These are phyloP conservation scores for Platanus orientalis DNA, from an alignment of 164 flowering plant species.

Conservation along the genomic window DNA sequence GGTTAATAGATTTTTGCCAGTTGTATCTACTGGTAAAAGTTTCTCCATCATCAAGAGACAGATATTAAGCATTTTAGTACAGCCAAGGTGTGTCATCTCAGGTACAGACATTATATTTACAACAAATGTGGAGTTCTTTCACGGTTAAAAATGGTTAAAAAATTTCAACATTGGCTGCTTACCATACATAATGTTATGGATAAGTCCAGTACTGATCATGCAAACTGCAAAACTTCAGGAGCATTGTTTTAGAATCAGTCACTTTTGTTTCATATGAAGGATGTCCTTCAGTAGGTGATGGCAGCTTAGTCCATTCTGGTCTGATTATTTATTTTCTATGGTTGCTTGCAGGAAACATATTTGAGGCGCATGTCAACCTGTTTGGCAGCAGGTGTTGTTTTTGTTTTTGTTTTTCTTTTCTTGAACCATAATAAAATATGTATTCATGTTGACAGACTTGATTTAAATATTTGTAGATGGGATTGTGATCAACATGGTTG, in stretches of 20 bases:
- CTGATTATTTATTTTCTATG: constrained; percentile 5
- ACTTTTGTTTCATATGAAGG: not conserved
- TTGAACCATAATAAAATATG: not conserved
- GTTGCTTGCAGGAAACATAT: constrained; percentile 69
- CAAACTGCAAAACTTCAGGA: no score
- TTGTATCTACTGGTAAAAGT: no score
- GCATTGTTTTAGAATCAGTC: not conserved
- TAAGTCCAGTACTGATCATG: no score
- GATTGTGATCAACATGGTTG: constrained; percentile 68
- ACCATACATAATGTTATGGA: no score
- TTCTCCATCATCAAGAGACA: no score
- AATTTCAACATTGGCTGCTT: no score
- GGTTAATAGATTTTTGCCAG: no score
- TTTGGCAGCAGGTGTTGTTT: constrained; percentile 94
- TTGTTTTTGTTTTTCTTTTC: constrained; percentile 32
- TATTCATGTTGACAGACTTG: constrained; percentile 1
- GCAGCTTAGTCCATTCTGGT: not conserved
- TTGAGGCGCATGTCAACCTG: constrained; percentile 77
- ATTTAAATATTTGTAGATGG: constrained; percentile 68
- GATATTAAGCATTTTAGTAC: no score
- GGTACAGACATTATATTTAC: no score
- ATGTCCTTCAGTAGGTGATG: not conserved
- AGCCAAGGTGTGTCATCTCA: no score
- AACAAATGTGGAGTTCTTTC: no score
- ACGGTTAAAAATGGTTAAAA: no score